Evolutionary conservation across 495 filamentous ascomycete genomes (phyloP).

Genomic region (Penicillium subrubescens): DNA sequence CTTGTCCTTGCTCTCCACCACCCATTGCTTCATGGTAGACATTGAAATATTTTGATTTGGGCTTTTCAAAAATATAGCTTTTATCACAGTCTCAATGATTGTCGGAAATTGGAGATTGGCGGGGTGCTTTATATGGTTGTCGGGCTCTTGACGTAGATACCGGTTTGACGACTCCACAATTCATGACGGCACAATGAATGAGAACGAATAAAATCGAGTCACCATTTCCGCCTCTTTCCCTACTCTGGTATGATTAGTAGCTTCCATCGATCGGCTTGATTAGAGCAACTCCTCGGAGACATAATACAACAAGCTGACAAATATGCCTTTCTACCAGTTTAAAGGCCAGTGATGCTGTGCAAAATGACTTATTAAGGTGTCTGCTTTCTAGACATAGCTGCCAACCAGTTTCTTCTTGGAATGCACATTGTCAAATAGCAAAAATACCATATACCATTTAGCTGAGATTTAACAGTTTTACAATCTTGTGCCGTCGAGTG

Average conservation of each 20-base stretch:
- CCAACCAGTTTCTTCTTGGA: too few species aligned
- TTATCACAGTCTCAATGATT: neutral
- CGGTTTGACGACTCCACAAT: slow-evolving; percentile 16
- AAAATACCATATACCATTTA: too few species aligned
- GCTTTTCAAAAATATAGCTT: neutral
- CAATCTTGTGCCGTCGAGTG: too few species aligned
- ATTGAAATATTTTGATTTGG: slow-evolving; percentile 29
- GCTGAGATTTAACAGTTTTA: too few species aligned
- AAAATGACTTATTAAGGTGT: neutral
- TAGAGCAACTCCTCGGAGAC: neutral
- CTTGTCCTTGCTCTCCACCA: slow-evolving; percentile 53
- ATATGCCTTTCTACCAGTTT: neutral
- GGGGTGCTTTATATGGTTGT: neutral
- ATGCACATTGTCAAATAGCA: too few species aligned
- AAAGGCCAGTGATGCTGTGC: neutral
- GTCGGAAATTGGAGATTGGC: neutral
- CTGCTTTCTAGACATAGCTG: too few species aligned
- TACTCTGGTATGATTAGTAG: neutral
- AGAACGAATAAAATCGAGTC: neutral
- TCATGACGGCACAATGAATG: slow-evolving; percentile 23
- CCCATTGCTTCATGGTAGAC: slow-evolving; percentile 67
- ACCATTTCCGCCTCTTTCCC: neutral
- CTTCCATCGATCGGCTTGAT: neutral
- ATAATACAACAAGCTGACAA: neutral
- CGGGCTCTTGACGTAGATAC: slow-evolving; percentile 26